phyloP scores from a whole-genome alignment of 208 protist species.

The Leptomonas pyrrhocoris region DNA sequence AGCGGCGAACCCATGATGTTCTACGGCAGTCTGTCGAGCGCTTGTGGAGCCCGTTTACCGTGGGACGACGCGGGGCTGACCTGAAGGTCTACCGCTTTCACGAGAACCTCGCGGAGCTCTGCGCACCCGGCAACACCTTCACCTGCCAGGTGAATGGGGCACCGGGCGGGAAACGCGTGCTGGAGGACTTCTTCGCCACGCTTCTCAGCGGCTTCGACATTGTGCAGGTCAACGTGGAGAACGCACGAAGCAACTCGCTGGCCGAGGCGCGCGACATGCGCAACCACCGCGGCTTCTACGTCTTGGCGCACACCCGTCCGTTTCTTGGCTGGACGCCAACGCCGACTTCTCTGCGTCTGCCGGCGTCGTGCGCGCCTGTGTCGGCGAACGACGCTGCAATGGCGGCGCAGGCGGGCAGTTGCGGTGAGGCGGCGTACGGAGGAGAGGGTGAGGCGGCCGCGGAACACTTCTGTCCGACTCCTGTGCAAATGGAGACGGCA shows the following conservation, averaged over 20 bases:
- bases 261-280: slow-evolving; percentile 28
- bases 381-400: no score
- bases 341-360: slow-evolving; percentile 6
- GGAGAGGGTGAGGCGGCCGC: not conserved
- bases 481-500: not conserved
- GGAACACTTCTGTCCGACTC: not conserved
- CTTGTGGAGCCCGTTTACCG: slow-evolving; percentile 69
- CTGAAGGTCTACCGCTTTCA: slow-evolving; percentile 54
- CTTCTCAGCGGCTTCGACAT: slow-evolving; percentile 80
- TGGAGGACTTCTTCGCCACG: slow-evolving; percentile 70
- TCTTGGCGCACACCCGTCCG: slow-evolving; percentile 62
- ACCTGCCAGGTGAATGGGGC: slow-evolving; percentile 77
- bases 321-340: slow-evolving; percentile 76
- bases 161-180: slow-evolving; percentile 41
- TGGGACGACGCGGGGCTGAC: slow-evolving; percentile 35
- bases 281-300: slow-evolving; percentile 58
- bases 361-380: no score
- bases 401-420: no score
- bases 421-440: no score
- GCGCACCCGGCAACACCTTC: slow-evolving; percentile 47
- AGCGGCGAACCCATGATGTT: slow-evolving; percentile 37
- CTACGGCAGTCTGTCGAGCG: slow-evolving; percentile 55
- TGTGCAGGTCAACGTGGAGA: slow-evolving; percentile 51
- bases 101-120: slow-evolving; percentile 51
- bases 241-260: slow-evolving; percentile 15